phyloP scores from a whole-genome alignment of 495 filamentous ascomycete species.

The Peziza echinospora region DNA sequence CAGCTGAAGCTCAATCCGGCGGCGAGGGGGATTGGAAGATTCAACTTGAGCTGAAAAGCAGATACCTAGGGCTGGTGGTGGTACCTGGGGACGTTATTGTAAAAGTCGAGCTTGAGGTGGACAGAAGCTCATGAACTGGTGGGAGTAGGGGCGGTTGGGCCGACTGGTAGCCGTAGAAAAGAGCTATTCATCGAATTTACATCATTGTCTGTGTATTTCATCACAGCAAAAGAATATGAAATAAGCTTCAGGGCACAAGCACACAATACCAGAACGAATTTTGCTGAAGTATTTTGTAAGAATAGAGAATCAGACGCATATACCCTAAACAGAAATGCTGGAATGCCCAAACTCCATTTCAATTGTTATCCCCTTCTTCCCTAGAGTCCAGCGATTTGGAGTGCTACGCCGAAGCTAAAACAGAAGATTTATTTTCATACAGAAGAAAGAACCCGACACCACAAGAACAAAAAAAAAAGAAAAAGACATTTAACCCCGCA shows the following conservation, averaged over 20 bases:
- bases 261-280: no score
- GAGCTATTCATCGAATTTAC: no score
- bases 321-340: no score
- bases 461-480: conserved; percentile 3
- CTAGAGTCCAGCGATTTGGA: no score
- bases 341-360: no score
- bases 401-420: no score
- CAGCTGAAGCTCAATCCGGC: conserved; percentile 27
- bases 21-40: conserved; percentile 11
- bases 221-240: no score
- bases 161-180: conserved; percentile 3
- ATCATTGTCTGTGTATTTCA: no score
- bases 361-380: no score
- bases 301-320: no score
- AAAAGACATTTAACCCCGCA: not conserved
- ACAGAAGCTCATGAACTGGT: not conserved
- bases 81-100: conserved; percentile 68
- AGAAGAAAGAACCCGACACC: not conserved
- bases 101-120: conserved; percentile 72
- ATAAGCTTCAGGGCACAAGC: no score
- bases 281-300: no score
- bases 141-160: not conserved
- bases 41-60: conserved; percentile 48
- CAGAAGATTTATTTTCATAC: not conserved
- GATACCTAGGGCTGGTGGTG: conserved; percentile 76